Evolutionary conservation across 768 basidiomycete species (phyloP).

Genomic region (Leucogyrophana mollusca): DNA sequence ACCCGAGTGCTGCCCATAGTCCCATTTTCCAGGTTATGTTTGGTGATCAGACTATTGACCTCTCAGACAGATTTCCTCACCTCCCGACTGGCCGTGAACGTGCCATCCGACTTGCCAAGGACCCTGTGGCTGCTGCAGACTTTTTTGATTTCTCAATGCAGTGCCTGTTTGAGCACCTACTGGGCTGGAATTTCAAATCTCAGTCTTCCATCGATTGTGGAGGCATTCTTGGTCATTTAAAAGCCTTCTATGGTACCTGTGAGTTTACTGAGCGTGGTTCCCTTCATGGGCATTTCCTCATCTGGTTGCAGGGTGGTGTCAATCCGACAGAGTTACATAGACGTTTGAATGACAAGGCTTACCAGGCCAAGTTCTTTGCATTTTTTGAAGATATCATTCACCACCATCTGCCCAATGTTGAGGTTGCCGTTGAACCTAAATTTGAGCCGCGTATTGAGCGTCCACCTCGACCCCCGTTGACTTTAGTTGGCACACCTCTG

Average conservation of each 20-base stretch:
- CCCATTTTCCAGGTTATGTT: constrained; percentile 30
- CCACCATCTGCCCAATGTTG: constrained; percentile 27
- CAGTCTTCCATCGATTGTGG: constrained; percentile 11
- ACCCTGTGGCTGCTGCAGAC: constrained; percentile 35
- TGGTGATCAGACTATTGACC: constrained; percentile 15
- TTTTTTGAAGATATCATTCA: constrained; percentile 33
- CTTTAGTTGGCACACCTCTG: background rate
- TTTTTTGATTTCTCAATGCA: constrained; percentile 28
- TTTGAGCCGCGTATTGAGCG: constrained; percentile 22
- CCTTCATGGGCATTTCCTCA: constrained; percentile 32
- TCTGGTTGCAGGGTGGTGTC: constrained; percentile 26
- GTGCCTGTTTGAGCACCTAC: constrained; percentile 21
- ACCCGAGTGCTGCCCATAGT: constrained; percentile 18
- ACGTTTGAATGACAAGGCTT: background rate
- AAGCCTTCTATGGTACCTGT: constrained; percentile 27
- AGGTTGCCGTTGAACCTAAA: constrained; percentile 10
- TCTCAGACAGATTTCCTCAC: constrained; percentile 14
- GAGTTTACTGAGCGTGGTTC: constrained; percentile 26
- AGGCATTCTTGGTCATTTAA: constrained; percentile 28
- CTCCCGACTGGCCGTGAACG: constrained; percentile 12
- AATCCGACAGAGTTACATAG: constrained; percentile 33
- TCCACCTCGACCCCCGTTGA: constrained; percentile 11
- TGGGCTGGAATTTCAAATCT: constrained; percentile 26
- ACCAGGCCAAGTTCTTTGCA: constrained; percentile 19
- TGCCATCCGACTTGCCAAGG: constrained; percentile 23